phyloP scores from a whole-genome alignment of 148 eudicot genomes.

The Nepenthes mirabilis region DNA sequence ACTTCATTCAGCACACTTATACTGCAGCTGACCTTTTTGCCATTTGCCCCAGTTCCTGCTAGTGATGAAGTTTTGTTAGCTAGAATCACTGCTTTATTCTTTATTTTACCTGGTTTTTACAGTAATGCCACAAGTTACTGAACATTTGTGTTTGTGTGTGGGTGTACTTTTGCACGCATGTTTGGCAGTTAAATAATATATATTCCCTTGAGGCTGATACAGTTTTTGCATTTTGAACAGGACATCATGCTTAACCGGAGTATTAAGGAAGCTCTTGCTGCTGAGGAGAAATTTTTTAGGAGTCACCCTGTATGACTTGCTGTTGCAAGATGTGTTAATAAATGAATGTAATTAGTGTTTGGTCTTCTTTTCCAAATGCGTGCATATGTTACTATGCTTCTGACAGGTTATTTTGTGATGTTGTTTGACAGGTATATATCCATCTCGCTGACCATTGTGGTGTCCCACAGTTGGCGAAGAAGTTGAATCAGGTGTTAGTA shows the following conservation, averaged over 20 bases:
- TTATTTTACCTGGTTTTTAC: no score
- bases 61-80: no score
- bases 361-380: not conserved
- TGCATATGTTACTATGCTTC: not conserved
- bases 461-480: conserved; percentile 78
- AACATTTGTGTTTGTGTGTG: conserved; percentile 1
- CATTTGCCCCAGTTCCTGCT: no score
- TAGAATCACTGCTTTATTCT: no score
- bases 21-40: no score
- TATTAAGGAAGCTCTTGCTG: conserved; percentile 85
- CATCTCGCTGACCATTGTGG: conserved; percentile 86
- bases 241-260: conserved; percentile 62
- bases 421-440: conserved; percentile 48
- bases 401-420: conserved; percentile 5
- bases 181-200: not conserved
- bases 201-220: conserved; percentile 2
- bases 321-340: not conserved
- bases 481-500: conserved; percentile 72
- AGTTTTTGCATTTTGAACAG: conserved; percentile 25
- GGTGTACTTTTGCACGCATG: no score
- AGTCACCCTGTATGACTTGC: conserved; percentile 67
- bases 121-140: no score
- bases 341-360: not conserved
- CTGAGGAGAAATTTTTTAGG: conserved; percentile 88
- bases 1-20: no score